Evolutionary conservation across 495 filamentous ascomycete species (phyloP).

Genomic region (Aspergillus avenaceus): DNA sequence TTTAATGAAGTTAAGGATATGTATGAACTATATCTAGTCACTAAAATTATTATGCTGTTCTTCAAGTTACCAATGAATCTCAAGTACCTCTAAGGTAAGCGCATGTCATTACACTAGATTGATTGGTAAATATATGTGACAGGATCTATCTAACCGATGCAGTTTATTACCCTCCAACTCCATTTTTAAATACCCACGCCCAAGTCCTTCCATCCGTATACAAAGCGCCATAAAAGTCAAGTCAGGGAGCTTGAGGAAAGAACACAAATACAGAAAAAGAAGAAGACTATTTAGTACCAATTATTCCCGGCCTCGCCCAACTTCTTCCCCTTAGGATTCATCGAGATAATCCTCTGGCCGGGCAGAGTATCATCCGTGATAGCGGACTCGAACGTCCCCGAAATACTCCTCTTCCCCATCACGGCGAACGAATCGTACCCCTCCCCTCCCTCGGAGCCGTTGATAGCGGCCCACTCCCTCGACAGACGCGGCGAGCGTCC

Average conservation of each 20-base stretch:
- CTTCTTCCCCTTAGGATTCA: slow-evolving; percentile 49
- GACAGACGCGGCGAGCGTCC: slow-evolving; percentile 34
- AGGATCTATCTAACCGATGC: too few species aligned
- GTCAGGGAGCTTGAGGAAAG: too few species aligned
- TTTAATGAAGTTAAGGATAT: background rate
- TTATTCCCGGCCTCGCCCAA: slow-evolving; percentile 40
- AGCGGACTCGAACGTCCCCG: slow-evolving; percentile 53
- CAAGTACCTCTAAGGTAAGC: too few species aligned
- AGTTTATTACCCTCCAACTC: too few species aligned
- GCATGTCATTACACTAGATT: too few species aligned
- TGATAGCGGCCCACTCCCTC: slow-evolving; percentile 48
- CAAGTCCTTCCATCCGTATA: too few species aligned
- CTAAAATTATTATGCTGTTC: too few species aligned
- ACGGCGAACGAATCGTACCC: slow-evolving; percentile 47
- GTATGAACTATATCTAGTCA: too few species aligned
- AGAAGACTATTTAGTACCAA: slow-evolving; percentile 41
- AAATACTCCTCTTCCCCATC: slow-evolving; percentile 49
- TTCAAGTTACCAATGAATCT: too few species aligned
- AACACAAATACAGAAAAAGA: background rate
- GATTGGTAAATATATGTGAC: too few species aligned
- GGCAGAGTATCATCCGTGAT: slow-evolving; percentile 51
- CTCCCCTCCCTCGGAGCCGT: slow-evolving; percentile 30
- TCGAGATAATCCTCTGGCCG: slow-evolving; percentile 50
- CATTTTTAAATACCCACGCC: too few species aligned
- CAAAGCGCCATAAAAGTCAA: too few species aligned